phyloP scores from a whole-genome alignment of 345 rosid genomes.

The Hevea brasiliensis region DNA sequence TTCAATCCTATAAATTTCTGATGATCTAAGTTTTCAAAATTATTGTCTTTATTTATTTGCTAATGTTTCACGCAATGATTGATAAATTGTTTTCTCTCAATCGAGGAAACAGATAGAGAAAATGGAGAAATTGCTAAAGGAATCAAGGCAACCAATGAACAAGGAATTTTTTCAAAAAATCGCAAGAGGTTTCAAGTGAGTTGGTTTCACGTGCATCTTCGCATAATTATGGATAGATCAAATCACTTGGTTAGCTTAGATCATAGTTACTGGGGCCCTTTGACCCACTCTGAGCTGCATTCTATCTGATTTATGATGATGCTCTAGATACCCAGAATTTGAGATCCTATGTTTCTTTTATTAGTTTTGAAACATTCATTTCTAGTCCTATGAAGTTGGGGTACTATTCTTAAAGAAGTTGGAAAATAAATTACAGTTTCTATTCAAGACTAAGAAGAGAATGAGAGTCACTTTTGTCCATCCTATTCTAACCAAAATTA shows the following conservation, averaged over 20 bases:
- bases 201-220: slow-evolving; percentile 3
- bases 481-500: too few relatives aligned
- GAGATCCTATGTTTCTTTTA: background rate
- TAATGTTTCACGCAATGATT: slow-evolving; percentile 1
- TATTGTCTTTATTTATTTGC: background rate
- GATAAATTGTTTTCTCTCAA: background rate
- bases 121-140: slow-evolving; percentile 50
- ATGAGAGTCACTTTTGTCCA: too few relatives aligned
- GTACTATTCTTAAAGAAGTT: background rate
- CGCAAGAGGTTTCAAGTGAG: slow-evolving; percentile 62
- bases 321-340: background rate
- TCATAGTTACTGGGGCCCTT: background rate
- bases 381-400: background rate
- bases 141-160: slow-evolving; percentile 34
- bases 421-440: background rate
- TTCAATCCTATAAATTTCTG: background rate
- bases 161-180: slow-evolving; percentile 53
- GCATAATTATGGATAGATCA: background rate
- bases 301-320: background rate
- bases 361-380: background rate
- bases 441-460: too few relatives aligned
- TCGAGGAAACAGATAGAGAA: slow-evolving; percentile 42
- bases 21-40: slow-evolving; percentile 1
- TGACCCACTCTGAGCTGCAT: too few relatives aligned
- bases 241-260: background rate